Conservation (phyloP, 306 rosid species). For the Trifolium fragiferum region DNA sequence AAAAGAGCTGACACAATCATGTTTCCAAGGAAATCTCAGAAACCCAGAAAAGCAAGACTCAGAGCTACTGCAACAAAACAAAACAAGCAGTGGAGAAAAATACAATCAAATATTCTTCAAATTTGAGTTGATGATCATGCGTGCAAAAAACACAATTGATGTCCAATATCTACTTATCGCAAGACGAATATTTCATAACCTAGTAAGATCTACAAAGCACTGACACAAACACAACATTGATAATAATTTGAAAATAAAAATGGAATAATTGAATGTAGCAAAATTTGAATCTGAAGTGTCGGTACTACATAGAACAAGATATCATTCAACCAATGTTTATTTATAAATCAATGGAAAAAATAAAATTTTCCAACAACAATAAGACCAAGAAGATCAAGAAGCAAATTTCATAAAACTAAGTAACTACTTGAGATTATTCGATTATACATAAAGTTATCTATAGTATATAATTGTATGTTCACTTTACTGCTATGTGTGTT, state of each 20-base stretch:
- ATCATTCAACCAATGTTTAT: background rate
- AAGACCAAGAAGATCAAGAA: slow-evolving; percentile 3
- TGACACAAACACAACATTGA: background rate
- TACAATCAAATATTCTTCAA: slow-evolving; percentile 7
- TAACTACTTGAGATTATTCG: background rate
- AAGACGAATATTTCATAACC: background rate
- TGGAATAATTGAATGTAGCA: background rate
- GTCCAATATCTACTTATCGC: background rate
- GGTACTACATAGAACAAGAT: background rate
- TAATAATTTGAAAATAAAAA: background rate
- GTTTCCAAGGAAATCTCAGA: slow-evolving; percentile 35
- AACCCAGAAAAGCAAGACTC: slow-evolving; percentile 9
- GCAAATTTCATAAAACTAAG: background rate
- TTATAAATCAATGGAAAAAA: background rate
- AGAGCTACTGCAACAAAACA: slow-evolving; percentile 40
- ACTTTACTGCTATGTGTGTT: background rate
- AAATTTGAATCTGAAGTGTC: background rate
- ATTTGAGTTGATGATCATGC: background rate
- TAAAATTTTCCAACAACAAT: background rate
- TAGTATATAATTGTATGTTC: background rate
- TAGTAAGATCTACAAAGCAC: background rate
- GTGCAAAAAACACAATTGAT: background rate
- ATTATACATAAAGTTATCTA: background rate
- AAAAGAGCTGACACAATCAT: slow-evolving; percentile 90
- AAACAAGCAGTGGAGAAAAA: background rate